These are phyloP conservation scores for Coemansia sp. DNA, from an alignment of 192 early-diverging fungal species.

Conservation along the genomic window DNA sequence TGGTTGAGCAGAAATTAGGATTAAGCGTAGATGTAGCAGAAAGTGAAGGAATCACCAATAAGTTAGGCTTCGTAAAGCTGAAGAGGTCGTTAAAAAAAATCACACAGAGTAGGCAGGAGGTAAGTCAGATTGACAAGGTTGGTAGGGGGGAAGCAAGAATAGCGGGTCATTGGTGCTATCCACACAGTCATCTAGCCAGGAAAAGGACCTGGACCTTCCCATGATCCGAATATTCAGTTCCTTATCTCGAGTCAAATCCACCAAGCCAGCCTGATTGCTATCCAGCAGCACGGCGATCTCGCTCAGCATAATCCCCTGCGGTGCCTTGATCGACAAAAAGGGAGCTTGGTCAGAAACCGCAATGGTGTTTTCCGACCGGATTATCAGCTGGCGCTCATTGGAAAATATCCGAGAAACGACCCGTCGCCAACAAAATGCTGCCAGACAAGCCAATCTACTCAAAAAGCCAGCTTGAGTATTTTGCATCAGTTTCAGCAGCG, in stretches of 20 bases:
- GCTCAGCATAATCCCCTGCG: conserved; percentile 35
- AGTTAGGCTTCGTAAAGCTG: not conserved
- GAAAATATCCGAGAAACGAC: conserved; percentile 20
- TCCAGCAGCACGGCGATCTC: conserved; percentile 35
- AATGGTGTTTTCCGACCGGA: conserved; percentile 15
- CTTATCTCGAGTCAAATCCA: conserved; percentile 41
- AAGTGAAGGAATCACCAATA: not conserved
- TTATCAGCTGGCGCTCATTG: conserved; percentile 26
- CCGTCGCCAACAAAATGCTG: conserved; percentile 6
- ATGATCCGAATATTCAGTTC: conserved; percentile 39
- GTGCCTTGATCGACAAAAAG: conserved; percentile 22
- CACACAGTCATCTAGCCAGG: conserved; percentile 7
- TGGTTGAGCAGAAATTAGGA: conserved; percentile 4
- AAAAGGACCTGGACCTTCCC: conserved; percentile 29
- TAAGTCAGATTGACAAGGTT: conserved; percentile 12
- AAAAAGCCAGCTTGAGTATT: not conserved
- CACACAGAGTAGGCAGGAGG: conserved; percentile 29
- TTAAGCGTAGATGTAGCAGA: not conserved
- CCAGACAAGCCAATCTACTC: conserved; percentile 5
- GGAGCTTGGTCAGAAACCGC: conserved; percentile 6
- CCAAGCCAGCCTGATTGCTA: not conserved
- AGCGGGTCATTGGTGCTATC: conserved; percentile 1
- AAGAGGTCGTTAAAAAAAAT: not conserved
- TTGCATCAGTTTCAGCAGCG: conserved; percentile 6
- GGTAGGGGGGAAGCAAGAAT: conserved; percentile 29